Conservation (phyloP, 805 yeast species). For the Groenewaldozyma salmanticensis region DNA sequence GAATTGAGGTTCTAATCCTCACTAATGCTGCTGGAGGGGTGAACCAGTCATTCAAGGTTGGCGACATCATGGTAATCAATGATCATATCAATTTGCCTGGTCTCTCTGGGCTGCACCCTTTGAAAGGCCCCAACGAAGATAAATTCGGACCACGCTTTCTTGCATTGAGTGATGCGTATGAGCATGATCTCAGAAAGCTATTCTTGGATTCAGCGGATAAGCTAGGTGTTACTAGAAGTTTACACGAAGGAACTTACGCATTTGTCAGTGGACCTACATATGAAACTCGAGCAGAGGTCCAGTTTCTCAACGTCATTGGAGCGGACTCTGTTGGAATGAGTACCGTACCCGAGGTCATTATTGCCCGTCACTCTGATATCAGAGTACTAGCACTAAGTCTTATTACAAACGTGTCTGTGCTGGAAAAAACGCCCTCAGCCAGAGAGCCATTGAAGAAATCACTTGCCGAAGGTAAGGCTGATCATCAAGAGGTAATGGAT, state of each 20-base stretch:
- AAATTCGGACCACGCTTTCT: slow-evolving; percentile 78
- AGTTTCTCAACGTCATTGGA: slow-evolving; percentile 60
- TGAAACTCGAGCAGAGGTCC: slow-evolving; percentile 87
- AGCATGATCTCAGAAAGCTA: slow-evolving; percentile 53
- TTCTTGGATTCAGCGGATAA: slow-evolving; percentile 47
- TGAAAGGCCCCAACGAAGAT: slow-evolving; percentile 77
- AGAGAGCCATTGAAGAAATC: slow-evolving; percentile 15
- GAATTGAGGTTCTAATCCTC: slow-evolving; percentile 46
- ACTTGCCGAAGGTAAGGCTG: slow-evolving; percentile 58
- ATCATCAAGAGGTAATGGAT: slow-evolving; percentile 84
- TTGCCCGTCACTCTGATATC: slow-evolving; percentile 83
- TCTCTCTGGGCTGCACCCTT: slow-evolving; percentile 75
- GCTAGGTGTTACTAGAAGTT: slow-evolving; percentile 41
- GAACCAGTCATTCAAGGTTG: slow-evolving; percentile 56
- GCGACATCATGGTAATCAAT: slow-evolving; percentile 82
- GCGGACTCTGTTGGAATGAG: slow-evolving; percentile 98
- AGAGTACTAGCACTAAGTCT: slow-evolving; percentile 75
- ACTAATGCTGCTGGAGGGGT: slow-evolving; percentile 98
- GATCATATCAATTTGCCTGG: slow-evolving; percentile 93
- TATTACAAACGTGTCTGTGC: slow-evolving; percentile 76
- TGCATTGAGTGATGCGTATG: slow-evolving; percentile 86
- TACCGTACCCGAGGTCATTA: slow-evolving; percentile 91
- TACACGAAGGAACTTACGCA: slow-evolving; percentile 81
- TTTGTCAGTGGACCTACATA: slow-evolving; percentile 91
- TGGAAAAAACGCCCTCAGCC: slow-evolving; percentile 34